phyloP scores from a whole-genome alignment of 371 early-diverging fungal genomes.

The Syncephalastrum monosporum region DNA sequence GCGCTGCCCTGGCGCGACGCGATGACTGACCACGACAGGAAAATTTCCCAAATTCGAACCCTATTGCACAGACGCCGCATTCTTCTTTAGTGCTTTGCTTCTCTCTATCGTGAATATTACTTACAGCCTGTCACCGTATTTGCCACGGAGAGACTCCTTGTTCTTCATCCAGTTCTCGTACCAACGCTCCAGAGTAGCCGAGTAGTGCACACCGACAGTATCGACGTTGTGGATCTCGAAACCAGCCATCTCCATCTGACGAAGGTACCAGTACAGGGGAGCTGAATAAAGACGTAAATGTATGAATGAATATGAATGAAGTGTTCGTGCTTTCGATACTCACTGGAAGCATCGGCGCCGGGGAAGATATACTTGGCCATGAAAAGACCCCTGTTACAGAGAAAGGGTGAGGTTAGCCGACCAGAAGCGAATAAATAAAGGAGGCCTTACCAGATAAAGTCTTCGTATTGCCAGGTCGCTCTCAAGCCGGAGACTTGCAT shows the following conservation, averaged over 20 bases:
- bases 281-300: conserved; percentile 10
- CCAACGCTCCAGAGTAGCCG: conserved; percentile 93
- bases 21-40: conserved; percentile 95
- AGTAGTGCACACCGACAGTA: conserved; percentile 97
- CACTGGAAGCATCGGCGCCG: conserved; percentile 92
- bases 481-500: conserved; percentile 97
- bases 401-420: no score
- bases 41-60: conserved; percentile 88
- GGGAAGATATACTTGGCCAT: conserved; percentile 99
- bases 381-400: conserved; percentile 73
- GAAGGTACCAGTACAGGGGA: conserved; percentile 92
- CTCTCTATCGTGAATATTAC: not conserved
- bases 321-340: no score
- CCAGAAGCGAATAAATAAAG: no score
- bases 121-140: conserved; percentile 86
- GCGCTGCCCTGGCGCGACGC: conserved; percentile 94
- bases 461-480: conserved; percentile 86
- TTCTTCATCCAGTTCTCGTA: conserved; percentile 96
- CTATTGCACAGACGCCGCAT: conserved; percentile 2
- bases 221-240: conserved; percentile 88
- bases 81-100: no score
- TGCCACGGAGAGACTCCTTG: conserved; percentile 76
- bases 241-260: conserved; percentile 89
- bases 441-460: conserved; percentile 67
- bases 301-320: no score